A percentile compares a stretch with the other conserved stretches of the same genome.
Conservation (phyloP, 2,329 filamentous ascomycete genomes). For the Penicillium sclerotigenum region DNA sequence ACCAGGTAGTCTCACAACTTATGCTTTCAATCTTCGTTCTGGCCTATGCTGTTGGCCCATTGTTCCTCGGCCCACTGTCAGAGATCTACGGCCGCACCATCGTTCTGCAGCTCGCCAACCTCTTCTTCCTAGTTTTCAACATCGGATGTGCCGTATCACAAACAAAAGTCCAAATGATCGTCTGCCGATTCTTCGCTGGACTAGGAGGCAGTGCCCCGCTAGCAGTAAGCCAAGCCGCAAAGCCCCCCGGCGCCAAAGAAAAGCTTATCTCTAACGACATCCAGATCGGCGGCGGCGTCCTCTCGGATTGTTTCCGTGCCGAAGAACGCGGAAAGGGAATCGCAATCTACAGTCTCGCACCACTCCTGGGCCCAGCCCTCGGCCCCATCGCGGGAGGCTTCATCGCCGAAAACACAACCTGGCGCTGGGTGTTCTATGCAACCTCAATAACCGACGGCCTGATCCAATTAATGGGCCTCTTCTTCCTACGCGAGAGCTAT, state of each 20-base stretch:
- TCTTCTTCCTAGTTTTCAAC: constrained; percentile 58
- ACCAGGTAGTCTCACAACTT: constrained; percentile 45
- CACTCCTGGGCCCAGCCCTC: constrained; percentile 63
- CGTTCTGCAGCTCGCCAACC: constrained; percentile 54
- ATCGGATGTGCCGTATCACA: constrained; percentile 57
- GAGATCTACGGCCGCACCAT: constrained; percentile 57
- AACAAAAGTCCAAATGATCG: constrained; percentile 54
- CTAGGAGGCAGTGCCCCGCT: constrained; percentile 58
- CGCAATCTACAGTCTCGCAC: constrained; percentile 61
- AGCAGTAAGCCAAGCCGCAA: constrained; percentile 39
- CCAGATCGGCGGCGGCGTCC: constrained; percentile 49
- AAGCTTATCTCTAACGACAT: constrained; percentile 1
- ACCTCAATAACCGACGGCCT: constrained; percentile 61
- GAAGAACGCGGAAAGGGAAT: constrained; percentile 63
- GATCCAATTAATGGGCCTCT: constrained; percentile 60
- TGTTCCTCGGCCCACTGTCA: constrained; percentile 52
- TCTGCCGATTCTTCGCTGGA: constrained; percentile 58
- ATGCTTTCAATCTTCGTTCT: constrained; percentile 56
- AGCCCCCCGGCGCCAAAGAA: not conserved
- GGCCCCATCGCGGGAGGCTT: constrained; percentile 66
- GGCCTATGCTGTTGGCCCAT: constrained; percentile 53
- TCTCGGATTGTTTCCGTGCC: constrained; percentile 57
- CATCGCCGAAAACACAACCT: constrained; percentile 60
- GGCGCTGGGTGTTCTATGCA: constrained; percentile 72
- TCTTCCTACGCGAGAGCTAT: constrained; percentile 65